Percentiles rank a stretch among this genome's conserved stretches.
phyloP scores from a whole-genome alignment of 1,284 basidiomycete species.

The Moesziomyces sp. region DNA sequence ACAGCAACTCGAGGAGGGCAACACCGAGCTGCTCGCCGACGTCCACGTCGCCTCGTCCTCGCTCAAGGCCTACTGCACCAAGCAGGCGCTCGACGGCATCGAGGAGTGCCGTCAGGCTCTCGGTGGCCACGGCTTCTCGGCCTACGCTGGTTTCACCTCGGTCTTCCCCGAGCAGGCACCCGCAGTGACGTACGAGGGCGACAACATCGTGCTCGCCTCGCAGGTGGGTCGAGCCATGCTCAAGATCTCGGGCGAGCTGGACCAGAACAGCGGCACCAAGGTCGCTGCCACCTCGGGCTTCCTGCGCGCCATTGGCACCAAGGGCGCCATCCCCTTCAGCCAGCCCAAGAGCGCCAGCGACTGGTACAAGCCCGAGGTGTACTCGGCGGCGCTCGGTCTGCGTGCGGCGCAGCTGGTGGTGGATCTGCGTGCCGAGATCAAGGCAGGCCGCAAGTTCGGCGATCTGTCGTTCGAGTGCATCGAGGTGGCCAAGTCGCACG shows the following conservation, averaged over 20 bases:
- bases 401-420: conserved; percentile 57
- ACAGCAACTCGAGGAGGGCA: conserved; percentile 62
- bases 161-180: conserved; percentile 60
- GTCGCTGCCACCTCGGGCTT: conserved; percentile 55
- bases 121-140: conserved; percentile 68
- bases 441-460: conserved; percentile 44
- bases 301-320: conserved; percentile 45
- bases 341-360: conserved; percentile 43
- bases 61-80: conserved; percentile 67
- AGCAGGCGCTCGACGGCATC: conserved; percentile 67
- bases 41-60: conserved; percentile 68
- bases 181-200: conserved; percentile 68
- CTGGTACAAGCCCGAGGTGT: conserved; percentile 53
- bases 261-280: conserved; percentile 33
- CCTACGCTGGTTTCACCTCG: conserved; percentile 59
- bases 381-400: conserved; percentile 53
- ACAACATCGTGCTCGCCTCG: conserved; percentile 61
- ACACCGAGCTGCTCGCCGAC: conserved; percentile 68
- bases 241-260: conserved; percentile 56
- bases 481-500: conserved; percentile 59
- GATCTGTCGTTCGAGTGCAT: conserved; percentile 60
- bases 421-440: conserved; percentile 56
- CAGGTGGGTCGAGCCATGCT: conserved; percentile 63
- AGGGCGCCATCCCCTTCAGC: conserved; percentile 39
- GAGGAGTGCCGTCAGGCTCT: conserved; percentile 68